phyloP scores from a whole-genome alignment of 805 yeast genomes.

The Priceomyces castillae region DNA sequence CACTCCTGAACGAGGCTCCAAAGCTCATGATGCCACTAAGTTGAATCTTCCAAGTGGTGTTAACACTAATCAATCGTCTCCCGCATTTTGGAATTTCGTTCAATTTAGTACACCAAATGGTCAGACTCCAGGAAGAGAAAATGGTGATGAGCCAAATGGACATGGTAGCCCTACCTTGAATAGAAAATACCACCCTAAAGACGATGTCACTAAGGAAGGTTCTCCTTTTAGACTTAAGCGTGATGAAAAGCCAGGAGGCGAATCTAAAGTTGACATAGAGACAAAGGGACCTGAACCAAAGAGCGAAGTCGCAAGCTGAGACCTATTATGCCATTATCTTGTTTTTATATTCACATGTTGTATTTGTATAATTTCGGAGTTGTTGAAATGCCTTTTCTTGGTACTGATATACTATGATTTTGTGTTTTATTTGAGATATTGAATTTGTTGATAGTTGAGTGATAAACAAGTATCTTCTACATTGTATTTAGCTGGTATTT shows the following conservation, averaged over 20 bases:
- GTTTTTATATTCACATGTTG: neutral
- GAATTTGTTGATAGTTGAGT: neutral
- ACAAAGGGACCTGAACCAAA: neutral
- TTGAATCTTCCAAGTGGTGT: conserved; percentile 26
- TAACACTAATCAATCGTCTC: conserved; percentile 61
- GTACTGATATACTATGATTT: neutral
- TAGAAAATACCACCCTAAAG: conserved; percentile 19
- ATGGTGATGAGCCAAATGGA: conserved; percentile 37
- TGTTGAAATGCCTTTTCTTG: neutral
- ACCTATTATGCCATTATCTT: neutral
- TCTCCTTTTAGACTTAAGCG: conserved; percentile 17
- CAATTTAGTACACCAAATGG: conserved; percentile 59
- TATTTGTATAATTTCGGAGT: neutral
- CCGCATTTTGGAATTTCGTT: conserved; percentile 91
- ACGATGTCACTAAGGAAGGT: conserved; percentile 11
- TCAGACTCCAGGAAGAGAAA: conserved; percentile 40
- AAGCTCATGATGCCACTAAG: conserved; percentile 21
- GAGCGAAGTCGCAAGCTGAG: conserved; percentile 2
- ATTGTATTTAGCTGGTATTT: no score
- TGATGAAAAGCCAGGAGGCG: conserved; percentile 1
- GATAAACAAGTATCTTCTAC: no score
- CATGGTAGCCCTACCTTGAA: conserved; percentile 41
- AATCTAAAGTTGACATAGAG: conserved; percentile 3
- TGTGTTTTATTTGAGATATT: neutral
- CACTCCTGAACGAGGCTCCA: conserved; percentile 44